Base-by-base conservation (phyloP, 345 rosid species). In the Populus davidiana region DNA sequence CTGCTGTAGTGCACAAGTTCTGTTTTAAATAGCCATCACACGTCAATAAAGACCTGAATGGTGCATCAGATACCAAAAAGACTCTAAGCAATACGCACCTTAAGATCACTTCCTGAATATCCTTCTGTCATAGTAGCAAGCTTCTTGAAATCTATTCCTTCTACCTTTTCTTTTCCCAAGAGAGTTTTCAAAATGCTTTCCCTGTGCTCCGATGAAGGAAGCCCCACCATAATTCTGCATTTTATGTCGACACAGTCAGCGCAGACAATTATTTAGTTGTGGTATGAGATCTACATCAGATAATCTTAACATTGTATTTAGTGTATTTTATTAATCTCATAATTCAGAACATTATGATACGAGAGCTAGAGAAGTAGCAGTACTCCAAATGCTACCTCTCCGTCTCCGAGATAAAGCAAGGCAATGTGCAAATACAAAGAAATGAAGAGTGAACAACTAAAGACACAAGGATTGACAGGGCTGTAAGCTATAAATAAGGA, bases 1-100 rank as follows among this genome's bases (percentile, higher is more conserved):
- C 97, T 61, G 98, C 98, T 27, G 98, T 93, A n/a, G 93, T 87
- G 82, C 98, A 93, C 21, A 93, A 79, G 80, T 90, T 92, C 98
- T 93, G 85, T 81, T 74, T 69, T 13, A 20, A 62, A 73, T 59
- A 77, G 43, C 20, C 33, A 36, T 21, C 29, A 14, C 13, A n/a
- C 36, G 61, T 80, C 39, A 80, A 38, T 52, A n/a, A 49, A 61
- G n/a, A 31, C 17, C 8, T 6, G 8, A 63, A n/a, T 20, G 39
- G 47, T 35, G 23, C 76, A 8, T 18, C 27, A 23, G 47, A 9
- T 65, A 0, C 27, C 49, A 12, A 43, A 77, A 72, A 5, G 16
- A 63, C 52, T 50, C 36, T 20, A 47, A 27, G 14, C 72, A 52
- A 5, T 20, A 1, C 70, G 17, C 74, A 92, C 98, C 94, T 93